Evolutionary conservation across 2,329 filamentous ascomycete species (phyloP).

Genomic region (Colletotrichum sp.): DNA sequence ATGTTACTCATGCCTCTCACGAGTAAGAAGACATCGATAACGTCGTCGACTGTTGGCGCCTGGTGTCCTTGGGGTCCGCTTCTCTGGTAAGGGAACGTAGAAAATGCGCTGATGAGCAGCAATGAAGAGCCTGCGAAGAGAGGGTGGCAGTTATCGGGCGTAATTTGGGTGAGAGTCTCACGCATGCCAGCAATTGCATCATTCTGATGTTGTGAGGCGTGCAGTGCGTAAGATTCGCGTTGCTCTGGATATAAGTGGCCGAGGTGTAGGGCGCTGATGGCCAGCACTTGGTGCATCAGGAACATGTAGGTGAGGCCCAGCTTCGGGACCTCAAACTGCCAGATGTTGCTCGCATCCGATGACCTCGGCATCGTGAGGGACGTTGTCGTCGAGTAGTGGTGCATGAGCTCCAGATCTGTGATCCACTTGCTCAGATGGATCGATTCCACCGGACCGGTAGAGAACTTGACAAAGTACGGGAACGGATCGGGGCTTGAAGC

Average conservation of each 20-base stretch:
- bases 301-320: constrained; percentile 30
- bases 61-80: background rate
- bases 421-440: constrained; percentile 30
- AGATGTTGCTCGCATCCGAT: constrained; percentile 28
- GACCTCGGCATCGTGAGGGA: constrained; percentile 33
- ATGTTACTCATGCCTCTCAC: constrained; percentile 34
- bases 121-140: constrained; percentile 36
- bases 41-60: constrained; percentile 30
- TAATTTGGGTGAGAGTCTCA: constrained; percentile 26
- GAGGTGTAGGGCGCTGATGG: constrained; percentile 33
- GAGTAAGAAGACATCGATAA: constrained; percentile 35
- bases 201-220: constrained; percentile 36
- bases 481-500: constrained; percentile 16
- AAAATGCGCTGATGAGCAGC: constrained; percentile 35
- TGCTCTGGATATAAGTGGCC: constrained; percentile 29
- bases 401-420: constrained; percentile 39
- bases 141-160: constrained; percentile 33
- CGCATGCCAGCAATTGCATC: constrained; percentile 34
- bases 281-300: constrained; percentile 35
- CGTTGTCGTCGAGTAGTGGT: constrained; percentile 36
- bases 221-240: constrained; percentile 26
- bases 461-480: constrained; percentile 27
- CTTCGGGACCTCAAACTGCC: constrained; percentile 32
- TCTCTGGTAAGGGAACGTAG: constrained; percentile 26
- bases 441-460: constrained; percentile 22